Conservation (phyloP, 225 moss, liverwort and hornwort genomes). For the Asterella californica region DNA sequence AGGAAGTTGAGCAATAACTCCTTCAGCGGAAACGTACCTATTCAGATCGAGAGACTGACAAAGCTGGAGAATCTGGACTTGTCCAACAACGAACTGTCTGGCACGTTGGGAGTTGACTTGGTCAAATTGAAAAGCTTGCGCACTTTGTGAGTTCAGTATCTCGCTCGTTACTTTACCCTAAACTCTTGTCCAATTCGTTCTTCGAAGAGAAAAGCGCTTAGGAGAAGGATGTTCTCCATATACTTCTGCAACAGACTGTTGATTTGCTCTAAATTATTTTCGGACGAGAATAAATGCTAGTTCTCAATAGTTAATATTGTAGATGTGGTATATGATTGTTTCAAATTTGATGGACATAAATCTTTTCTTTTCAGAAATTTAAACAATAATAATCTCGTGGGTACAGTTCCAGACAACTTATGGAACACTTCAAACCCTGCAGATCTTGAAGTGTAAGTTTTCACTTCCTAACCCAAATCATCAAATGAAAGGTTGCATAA, state of each 20-base stretch:
- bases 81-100: background rate
- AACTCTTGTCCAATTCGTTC: no score
- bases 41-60: background rate
- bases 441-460: conserved; percentile 2
- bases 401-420: background rate
- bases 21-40: background rate
- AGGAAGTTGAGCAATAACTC: conserved; percentile 6
- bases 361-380: background rate
- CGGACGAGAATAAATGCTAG: no score
- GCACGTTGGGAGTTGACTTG: background rate
- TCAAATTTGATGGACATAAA: background rate
- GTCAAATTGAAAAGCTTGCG: background rate
- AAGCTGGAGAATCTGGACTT: background rate
- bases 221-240: no score
- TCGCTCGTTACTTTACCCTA: background rate
- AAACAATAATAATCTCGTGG: background rate
- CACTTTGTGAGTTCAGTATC: background rate
- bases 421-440: background rate
- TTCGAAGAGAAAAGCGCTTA: no score
- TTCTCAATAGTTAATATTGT: no score
- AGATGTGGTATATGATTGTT: no score
- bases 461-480: background rate
- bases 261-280: no score
- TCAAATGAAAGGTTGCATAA: background rate
- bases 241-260: no score